These are phyloP conservation scores for Rugonectria rugulosa DNA, from an alignment of 2,329 filamentous ascomycete genomes.

Conservation along the genomic window DNA sequence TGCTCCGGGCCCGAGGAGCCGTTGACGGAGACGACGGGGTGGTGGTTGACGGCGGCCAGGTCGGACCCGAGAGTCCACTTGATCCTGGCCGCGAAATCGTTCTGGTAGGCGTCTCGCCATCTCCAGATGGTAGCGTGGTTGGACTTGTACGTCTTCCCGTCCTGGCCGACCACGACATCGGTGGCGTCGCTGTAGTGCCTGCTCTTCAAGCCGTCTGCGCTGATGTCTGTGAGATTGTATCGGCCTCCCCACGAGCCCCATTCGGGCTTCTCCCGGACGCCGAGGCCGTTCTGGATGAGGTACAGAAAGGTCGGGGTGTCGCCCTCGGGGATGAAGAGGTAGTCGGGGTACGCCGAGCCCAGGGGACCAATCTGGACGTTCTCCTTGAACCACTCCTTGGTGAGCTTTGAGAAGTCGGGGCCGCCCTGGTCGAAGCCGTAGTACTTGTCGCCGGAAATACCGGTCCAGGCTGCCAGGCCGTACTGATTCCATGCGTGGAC, in stretches of 20 bases:
- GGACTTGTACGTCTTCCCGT: slow-evolving; percentile 37
- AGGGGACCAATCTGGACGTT: slow-evolving; percentile 60
- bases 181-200: slow-evolving; percentile 41
- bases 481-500: slow-evolving; percentile 66
- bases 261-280: slow-evolving; percentile 53
- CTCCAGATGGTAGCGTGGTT: slow-evolving; percentile 51
- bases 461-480: slow-evolving; percentile 60
- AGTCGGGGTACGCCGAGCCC: slow-evolving; percentile 54
- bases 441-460: slow-evolving; percentile 55
- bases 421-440: slow-evolving; percentile 36
- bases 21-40: slow-evolving; percentile 53
- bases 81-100: slow-evolving; percentile 52
- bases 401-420: slow-evolving; percentile 56
- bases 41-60: slow-evolving; percentile 51
- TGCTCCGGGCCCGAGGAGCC: slow-evolving; percentile 49
- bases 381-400: slow-evolving; percentile 58
- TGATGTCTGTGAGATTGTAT: slow-evolving; percentile 47
- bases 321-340: slow-evolving; percentile 60
- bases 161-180: slow-evolving; percentile 39
- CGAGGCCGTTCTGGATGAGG: slow-evolving; percentile 43
- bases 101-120: slow-evolving; percentile 50
- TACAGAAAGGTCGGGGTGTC: slow-evolving; percentile 60
- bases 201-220: slow-evolving; percentile 23
- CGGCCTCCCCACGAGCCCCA: slow-evolving; percentile 60
- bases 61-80: slow-evolving; percentile 44